Conservation (phyloP, 306 rosid species). For the Astragalus membranaceus region DNA sequence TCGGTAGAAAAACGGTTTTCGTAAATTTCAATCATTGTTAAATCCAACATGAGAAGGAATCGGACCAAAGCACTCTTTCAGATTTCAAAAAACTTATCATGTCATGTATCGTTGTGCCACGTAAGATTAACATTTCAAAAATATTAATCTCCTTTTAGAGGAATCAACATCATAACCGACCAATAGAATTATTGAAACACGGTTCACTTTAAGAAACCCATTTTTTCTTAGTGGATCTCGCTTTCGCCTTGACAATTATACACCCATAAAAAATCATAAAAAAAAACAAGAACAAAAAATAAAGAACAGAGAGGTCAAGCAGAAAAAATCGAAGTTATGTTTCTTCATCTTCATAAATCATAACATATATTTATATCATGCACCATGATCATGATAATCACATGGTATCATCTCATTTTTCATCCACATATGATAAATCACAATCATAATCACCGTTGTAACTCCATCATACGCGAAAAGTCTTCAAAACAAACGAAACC, state of each 20-base stretch:
- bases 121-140: not conserved
- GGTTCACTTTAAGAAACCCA: not conserved
- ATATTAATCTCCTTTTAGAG: not conserved
- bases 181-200: not conserved
- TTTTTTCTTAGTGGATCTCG: not conserved
- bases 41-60: not conserved
- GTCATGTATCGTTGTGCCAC: not conserved
- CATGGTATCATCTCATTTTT: not conserved
- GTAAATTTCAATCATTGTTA: too few relatives aligned
- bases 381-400: slow-evolving; percentile 23
- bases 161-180: not conserved
- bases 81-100: not conserved
- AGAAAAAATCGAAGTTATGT: not conserved
- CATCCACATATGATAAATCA: not conserved
- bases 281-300: not conserved
- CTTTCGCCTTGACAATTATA: not conserved
- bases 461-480: slow-evolving; percentile 80
- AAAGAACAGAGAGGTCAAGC: too few relatives aligned
- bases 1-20: too few relatives aligned
- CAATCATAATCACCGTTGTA: slow-evolving; percentile 30
- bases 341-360: not conserved
- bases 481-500: slow-evolving; percentile 92
- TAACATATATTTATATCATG: not conserved
- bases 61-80: not conserved
- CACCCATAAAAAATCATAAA: not conserved